Evolutionary conservation across 345 rosid species (phyloP).

Genomic region (Linum trigynum): DNA sequence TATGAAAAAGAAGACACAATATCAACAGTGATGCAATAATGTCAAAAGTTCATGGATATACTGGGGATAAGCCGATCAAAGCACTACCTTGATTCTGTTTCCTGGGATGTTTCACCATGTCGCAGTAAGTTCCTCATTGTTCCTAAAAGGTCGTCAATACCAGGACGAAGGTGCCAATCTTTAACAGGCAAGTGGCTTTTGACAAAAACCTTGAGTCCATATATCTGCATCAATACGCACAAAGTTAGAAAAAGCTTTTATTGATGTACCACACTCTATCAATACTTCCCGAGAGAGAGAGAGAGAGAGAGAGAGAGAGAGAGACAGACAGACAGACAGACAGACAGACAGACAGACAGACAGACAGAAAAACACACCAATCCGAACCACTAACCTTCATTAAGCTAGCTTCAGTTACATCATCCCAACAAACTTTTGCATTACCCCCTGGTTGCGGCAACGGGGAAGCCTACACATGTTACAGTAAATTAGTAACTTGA

Average conservation of each 20-base stretch:
- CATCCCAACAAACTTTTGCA: slow-evolving; percentile 52
- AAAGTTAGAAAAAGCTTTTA: background rate
- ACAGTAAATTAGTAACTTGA: slow-evolving; percentile 6
- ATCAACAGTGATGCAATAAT: slow-evolving; percentile 5
- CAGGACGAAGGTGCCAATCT: slow-evolving; percentile 89
- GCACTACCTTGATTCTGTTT: slow-evolving; percentile 63
- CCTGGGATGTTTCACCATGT: slow-evolving; percentile 71
- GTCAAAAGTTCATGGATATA: background rate
- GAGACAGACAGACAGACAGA: background rate
- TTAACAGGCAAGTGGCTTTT: slow-evolving; percentile 88
- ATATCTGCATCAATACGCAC: slow-evolving; percentile 39
- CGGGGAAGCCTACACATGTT: slow-evolving; percentile 12
- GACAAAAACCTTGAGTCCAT: slow-evolving; percentile 85
- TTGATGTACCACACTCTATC: background rate
- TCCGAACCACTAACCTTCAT: slow-evolving; percentile 62
- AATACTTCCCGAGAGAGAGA: background rate
- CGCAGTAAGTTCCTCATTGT: slow-evolving; percentile 54
- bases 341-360: too few relatives aligned
- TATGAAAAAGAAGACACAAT: slow-evolving; percentile 7
- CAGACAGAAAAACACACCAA: background rate
- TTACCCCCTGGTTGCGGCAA: slow-evolving; percentile 58
- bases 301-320: background rate
- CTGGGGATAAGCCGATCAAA: background rate
- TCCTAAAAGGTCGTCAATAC: slow-evolving; percentile 57
- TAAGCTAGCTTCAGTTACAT: slow-evolving; percentile 70